Evolutionary conservation across 2,329 filamentous ascomycete species (phyloP).

Genomic region (Laburnicola sp.): DNA sequence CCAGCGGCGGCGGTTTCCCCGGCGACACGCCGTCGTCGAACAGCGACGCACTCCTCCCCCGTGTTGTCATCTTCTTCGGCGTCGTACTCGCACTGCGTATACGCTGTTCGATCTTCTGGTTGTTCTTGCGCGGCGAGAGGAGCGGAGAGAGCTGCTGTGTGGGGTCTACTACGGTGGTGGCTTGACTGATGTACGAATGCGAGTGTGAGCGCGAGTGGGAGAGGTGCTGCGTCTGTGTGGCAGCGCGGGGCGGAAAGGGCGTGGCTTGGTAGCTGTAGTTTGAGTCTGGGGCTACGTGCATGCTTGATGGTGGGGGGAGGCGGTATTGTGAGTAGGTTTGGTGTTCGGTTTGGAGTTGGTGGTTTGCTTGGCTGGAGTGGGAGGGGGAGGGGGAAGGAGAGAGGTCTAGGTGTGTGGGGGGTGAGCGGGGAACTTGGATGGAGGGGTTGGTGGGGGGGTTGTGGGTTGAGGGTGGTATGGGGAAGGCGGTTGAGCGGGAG

Average conservation of each 20-base stretch:
- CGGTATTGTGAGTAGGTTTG: slow-evolving; percentile 38
- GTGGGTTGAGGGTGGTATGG: too few relatives aligned
- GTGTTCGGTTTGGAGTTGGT: slow-evolving; percentile 38
- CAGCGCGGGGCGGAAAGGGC: slow-evolving; percentile 14
- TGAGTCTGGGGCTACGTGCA: slow-evolving; percentile 28
- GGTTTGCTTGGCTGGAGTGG: slow-evolving; percentile 38
- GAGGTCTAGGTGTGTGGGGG: slow-evolving; percentile 16
- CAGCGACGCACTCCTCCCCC: slow-evolving; percentile 8
- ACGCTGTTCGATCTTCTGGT: not conserved
- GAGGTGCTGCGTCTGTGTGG: too few relatives aligned
- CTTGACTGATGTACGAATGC: slow-evolving; percentile 32
- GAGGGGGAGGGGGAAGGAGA: slow-evolving; percentile 36
- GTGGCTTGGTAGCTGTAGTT: slow-evolving; percentile 33
- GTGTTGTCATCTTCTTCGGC: slow-evolving; percentile 23
- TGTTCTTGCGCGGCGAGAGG: slow-evolving; percentile 14
- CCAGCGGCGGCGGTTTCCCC: slow-evolving; percentile 31
- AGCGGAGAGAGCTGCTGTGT: slow-evolving; percentile 14
- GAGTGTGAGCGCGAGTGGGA: slow-evolving; percentile 7
- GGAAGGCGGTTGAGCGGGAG: too few relatives aligned
- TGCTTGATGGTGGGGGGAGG: slow-evolving; percentile 31
- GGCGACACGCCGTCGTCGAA: slow-evolving; percentile 24
- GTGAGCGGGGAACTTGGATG: slow-evolving; percentile 31
- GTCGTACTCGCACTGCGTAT: slow-evolving; percentile 24
- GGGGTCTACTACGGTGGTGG: slow-evolving; percentile 38
- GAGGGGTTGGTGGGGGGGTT: slow-evolving; percentile 5